Evolutionary conservation across 1,139 yeast genomes (phyloP), one percentile per base, ranked within the genome.

Genomic region (Saccharomyces uvarum): DNA sequence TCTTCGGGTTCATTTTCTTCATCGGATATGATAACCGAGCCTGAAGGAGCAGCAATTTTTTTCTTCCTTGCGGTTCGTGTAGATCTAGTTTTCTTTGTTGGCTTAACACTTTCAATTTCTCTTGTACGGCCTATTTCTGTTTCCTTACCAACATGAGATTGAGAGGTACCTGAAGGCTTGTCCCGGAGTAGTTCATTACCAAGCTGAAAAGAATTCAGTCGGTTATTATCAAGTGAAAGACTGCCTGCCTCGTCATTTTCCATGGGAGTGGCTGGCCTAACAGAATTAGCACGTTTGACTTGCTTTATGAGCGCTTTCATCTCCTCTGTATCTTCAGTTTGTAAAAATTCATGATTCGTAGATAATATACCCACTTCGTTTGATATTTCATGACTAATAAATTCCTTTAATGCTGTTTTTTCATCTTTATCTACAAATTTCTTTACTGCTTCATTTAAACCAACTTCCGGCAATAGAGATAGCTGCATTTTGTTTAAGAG

Each of bases 401-500:
- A 89, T 48, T 78, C 79, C 54, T 80, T 81, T 53, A 93, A 73
- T 0, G 91, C 81, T 50, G 75, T 75, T 63, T 86, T 87, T 63
- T 91, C 97, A 58, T 90, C 97, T 61, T 88, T 87, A 48, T 86
- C 90, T 7, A 93, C 83, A 67, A 81, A 86, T 55, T 77, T 79
- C 54, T 80, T 78, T 1, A 91, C 82, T 0, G 96, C 93, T 49
- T 83, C 82, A 53, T 83, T 84, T 63, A 91, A 77, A 0, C 95
- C 96, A 27, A 76, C 73, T 61, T 88, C 95, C 0, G 91, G 88
- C 13, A 93, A 71, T 49, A 91, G 72, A 7, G 85, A 76, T 53
- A 93, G 73, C 51, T 82, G 80, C 53, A 88, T 81, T 50, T 84
- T 81, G 54, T 78, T 73, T 57, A 90, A 70, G 58, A 82, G 82